Evolutionary conservation across 2,329 filamentous ascomycete genomes (phyloP).

Genomic region (Stemphylium vesicarium): DNA sequence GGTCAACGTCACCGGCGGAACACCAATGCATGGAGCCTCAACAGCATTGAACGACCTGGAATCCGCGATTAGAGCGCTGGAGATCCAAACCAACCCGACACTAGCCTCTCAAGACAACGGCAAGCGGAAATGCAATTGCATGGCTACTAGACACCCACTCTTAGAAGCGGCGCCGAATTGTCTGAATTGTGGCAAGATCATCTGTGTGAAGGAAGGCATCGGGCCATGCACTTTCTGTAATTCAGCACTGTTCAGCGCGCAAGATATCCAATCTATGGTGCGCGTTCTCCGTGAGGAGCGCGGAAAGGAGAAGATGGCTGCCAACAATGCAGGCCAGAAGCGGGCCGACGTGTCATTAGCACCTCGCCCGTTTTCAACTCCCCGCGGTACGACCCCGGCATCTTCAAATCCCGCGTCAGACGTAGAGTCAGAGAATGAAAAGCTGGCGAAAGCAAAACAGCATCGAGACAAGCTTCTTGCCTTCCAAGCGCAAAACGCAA

Average conservation of each 20-base stretch:
- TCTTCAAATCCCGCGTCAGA: slow-evolving; percentile 47
- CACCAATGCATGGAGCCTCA: slow-evolving; percentile 81
- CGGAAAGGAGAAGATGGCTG: slow-evolving; percentile 83
- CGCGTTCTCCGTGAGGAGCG: slow-evolving; percentile 82
- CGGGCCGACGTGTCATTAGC: slow-evolving; percentile 68
- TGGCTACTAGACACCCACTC: slow-evolving; percentile 84
- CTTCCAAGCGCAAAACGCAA: slow-evolving; percentile 86
- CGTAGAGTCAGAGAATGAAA: slow-evolving; percentile 60
- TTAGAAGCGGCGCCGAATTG: slow-evolving; percentile 94
- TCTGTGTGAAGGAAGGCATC: slow-evolving; percentile 91
- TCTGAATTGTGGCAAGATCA: slow-evolving; percentile 88
- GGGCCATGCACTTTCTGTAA: slow-evolving; percentile 94
- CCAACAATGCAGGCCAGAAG: slow-evolving; percentile 74
- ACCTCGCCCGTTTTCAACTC: slow-evolving; percentile 64
- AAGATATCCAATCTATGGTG: slow-evolving; percentile 86
- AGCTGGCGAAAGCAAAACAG: slow-evolving; percentile 71
- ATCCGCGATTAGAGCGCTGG: slow-evolving; percentile 84
- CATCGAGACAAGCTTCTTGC: slow-evolving; percentile 81
- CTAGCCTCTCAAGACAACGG: slow-evolving; percentile 62
- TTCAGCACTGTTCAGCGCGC: slow-evolving; percentile 70
- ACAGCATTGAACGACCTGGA: slow-evolving; percentile 72
- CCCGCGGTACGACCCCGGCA: slow-evolving; percentile 43
- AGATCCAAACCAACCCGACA: slow-evolving; percentile 88
- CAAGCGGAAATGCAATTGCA: slow-evolving; percentile 81
- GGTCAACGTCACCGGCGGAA: slow-evolving; percentile 75